A percentile compares a stretch with the other conserved stretches of the same genome.
Conservation (phyloP, 345 rosid genomes). For the Erucastrum elatum region DNA sequence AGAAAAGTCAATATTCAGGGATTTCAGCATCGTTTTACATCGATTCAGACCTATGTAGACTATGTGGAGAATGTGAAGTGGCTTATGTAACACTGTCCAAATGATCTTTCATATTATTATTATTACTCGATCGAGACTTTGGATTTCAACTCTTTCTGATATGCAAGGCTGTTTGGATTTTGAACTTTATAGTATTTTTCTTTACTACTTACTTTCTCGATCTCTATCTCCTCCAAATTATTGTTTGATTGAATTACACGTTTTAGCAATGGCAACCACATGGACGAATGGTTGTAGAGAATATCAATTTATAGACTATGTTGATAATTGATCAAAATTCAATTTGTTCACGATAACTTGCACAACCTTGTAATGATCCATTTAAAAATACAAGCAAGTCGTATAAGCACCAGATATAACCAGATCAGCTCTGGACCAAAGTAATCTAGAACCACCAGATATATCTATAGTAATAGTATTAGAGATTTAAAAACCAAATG, state of each 20-base stretch:
- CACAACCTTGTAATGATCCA: neutral
- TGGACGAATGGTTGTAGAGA: neutral
- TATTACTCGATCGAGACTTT: neutral
- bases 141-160: neutral
- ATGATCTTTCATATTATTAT: neutral
- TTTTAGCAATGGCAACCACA: neutral
- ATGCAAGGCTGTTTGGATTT: neutral
- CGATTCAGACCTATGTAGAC: neutral
- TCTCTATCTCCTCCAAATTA: neutral
- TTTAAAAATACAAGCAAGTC: neutral
- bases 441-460: neutral
- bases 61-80: neutral
- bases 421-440: neutral
- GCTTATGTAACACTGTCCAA: neutral
- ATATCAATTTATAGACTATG: neutral
- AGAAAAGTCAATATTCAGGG: neutral
- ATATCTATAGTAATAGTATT: neutral
- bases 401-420: neutral
- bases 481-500: neutral
- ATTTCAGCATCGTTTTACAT: neutral
- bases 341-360: neutral
- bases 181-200: neutral
- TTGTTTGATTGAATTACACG: neutral
- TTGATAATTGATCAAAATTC: neutral
- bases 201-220: neutral